Evolutionary conservation across 257 asterid genomes (phyloP).

Genomic region (Gentiana dahurica): DNA sequence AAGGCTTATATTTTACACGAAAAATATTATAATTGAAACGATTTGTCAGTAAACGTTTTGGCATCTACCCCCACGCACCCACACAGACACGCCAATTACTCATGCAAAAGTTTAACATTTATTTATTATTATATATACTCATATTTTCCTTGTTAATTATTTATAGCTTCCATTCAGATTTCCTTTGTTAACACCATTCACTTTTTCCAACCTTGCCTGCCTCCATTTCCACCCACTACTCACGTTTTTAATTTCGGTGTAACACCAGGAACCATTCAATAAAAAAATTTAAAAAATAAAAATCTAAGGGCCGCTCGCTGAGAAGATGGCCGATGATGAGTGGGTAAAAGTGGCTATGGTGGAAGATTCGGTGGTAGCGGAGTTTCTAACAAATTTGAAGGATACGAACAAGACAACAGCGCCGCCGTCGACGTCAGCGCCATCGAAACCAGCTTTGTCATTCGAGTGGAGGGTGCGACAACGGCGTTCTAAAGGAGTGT

Average conservation of each 20-base stretch:
- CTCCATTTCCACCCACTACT: constrained; percentile 4
- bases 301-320: background rate
- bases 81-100: constrained; percentile 11
- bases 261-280: background rate
- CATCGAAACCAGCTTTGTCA: constrained; percentile 18
- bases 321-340: constrained; percentile 23
- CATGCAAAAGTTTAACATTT: constrained; percentile 30
- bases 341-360: constrained; percentile 49
- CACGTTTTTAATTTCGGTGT: no score
- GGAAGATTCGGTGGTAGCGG: constrained; percentile 57
- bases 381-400: constrained; percentile 33
- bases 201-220: constrained; percentile 11
- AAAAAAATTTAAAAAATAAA: background rate
- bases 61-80: constrained; percentile 13
- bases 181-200: constrained; percentile 44
- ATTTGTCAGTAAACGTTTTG: constrained; percentile 19
- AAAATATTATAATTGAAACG: no score
- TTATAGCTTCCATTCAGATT: constrained; percentile 29
- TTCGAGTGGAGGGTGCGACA: constrained; percentile 66
- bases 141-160: constrained; percentile 1
- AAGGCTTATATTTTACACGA: no score
- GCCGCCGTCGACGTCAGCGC: constrained; percentile 8
- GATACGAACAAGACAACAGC: constrained; percentile 10
- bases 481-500: constrained; percentile 45
- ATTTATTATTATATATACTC: constrained; percentile 9